Percentiles rank a stretch among this genome's conserved stretches.
phyloP scores from a whole-genome alignment of 1,139 yeast genomes.

The Sugiyamaella japonica region DNA sequence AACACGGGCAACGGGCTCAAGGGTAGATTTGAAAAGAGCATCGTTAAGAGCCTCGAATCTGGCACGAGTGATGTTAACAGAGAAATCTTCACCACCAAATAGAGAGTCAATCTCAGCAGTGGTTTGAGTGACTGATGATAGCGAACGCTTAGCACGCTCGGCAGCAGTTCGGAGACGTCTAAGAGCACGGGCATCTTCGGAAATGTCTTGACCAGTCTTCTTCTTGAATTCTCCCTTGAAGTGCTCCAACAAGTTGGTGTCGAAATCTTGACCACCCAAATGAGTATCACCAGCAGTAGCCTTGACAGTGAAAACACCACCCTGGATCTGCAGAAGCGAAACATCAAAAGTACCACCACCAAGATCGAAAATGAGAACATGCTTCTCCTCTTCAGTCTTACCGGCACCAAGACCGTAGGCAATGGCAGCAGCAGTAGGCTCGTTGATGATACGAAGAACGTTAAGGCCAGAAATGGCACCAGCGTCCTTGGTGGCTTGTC shows the following conservation, averaged over 20 bases:
- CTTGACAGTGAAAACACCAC: conserved; percentile 94
- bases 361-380: conserved; percentile 87
- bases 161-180: conserved; percentile 90
- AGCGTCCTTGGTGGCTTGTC: conserved; percentile 98
- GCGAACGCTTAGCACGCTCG: conserved; percentile 89
- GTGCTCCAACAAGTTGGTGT: conserved; percentile 75
- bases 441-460: conserved; percentile 95
- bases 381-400: conserved; percentile 76
- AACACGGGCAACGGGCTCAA: conserved; percentile 85
- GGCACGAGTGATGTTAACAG: conserved; percentile 82
- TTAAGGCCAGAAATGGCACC: conserved; percentile 97
- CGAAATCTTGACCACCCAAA: conserved; percentile 96
- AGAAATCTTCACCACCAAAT: conserved; percentile 78
- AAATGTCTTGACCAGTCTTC: conserved; percentile 75
- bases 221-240: conserved; percentile 83
- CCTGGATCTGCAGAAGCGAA: conserved; percentile 86
- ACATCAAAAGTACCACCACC: conserved; percentile 99
- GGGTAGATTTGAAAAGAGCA: conserved; percentile 77
- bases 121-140: conserved; percentile 84
- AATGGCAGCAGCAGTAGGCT: conserved; percentile 98
- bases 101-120: conserved; percentile 83
- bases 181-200: conserved; percentile 75
- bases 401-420: conserved; percentile 98
- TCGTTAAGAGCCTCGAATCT: conserved; percentile 89
- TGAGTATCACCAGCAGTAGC: conserved; percentile 99